These are phyloP conservation scores for Ogataea glucozyma DNA, from an alignment of 805 yeast genomes.

Conservation along the genomic window DNA sequence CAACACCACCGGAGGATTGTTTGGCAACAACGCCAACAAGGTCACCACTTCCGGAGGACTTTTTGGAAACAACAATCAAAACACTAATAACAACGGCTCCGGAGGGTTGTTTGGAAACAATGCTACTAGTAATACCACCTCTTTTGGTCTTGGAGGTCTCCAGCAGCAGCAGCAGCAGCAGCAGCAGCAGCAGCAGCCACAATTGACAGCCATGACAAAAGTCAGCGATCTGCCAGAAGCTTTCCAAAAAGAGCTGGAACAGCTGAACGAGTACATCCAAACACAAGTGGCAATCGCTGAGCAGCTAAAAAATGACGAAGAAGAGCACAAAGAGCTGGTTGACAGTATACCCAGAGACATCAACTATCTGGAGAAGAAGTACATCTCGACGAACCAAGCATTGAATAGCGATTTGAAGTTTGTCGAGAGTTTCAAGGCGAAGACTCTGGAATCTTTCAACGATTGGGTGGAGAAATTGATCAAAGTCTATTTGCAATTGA, in stretches of 20 bases:
- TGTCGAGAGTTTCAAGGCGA: constrained; percentile 44
- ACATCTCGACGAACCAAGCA: constrained; percentile 67
- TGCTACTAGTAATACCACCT: constrained; percentile 17
- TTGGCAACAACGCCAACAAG: constrained; percentile 6
- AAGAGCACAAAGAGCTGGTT: constrained; percentile 63
- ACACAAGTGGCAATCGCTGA: constrained; percentile 74
- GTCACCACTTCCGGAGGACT: constrained; percentile 11
- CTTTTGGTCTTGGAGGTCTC: constrained; percentile 19
- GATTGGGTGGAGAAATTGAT: constrained; percentile 41
- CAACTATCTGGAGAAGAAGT: constrained; percentile 58
- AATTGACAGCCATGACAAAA: constrained; percentile 70
- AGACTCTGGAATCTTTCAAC: constrained; percentile 38
- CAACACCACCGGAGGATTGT: constrained; percentile 6
- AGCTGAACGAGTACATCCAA: constrained; percentile 69
- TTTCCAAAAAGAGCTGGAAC: constrained; percentile 67
- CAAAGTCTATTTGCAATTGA: constrained; percentile 37
- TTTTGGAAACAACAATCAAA: constrained; percentile 20
- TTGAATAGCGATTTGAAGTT: constrained; percentile 48
- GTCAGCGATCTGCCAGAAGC: constrained; percentile 73
- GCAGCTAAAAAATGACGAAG: constrained; percentile 58
- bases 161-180: constrained; percentile 12
- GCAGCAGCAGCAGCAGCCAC: constrained; percentile 45
- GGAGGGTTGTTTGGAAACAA: constrained; percentile 12
- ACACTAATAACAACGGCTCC: constrained; percentile 11
- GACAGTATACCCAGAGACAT: constrained; percentile 75